Base-by-base conservation (phyloP, 163 green algal genomes). In the Scenedesmus sp. region DNA sequence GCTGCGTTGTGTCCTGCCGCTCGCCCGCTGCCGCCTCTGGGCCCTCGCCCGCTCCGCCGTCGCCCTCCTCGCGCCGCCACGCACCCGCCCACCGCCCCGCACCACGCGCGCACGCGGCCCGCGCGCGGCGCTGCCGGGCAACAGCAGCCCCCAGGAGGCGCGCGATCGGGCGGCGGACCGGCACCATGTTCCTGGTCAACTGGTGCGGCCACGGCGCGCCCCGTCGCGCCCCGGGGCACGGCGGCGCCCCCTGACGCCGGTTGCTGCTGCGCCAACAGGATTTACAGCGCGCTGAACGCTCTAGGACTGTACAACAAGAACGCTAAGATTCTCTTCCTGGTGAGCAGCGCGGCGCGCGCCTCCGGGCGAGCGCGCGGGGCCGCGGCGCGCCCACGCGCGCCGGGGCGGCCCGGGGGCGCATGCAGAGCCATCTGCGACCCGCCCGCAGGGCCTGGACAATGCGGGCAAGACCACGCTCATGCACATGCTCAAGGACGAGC, bases 401-500 rank as follows among this genome's bases (percentile, higher is more conserved):
- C 7, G 39, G 39, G 39, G 7, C 39, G 39, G 6, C 7, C 57
- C 17, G 4, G 17, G n/a, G 9, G 4, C 9, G 9, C 28, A 65
- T 39, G n/a, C 53, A 60, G 14, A 26, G 53, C n/a, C n/a, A n/a
- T n/a, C n/a, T n/a, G n/a, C n/a, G n/a, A n/a, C n/a, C n/a, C n/a
- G n/a, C 39, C 39, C 39, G 39, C 86, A 93, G 89, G 94, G 94
- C 42, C 86, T 98, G 34, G 94, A 98, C 87, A 97, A 98, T 89
- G 93, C 94, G 20, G 97, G 97, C 22, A 99, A 99, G 75, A 99
- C 97, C 20, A 99, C 97, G 11, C 85, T 99, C 42, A 98, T 99
- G 94, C 96, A 99, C 85, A 99, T 99, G 97, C 87, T 99, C 10
- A 99, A 98, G 85, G 96, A 99, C 74, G 95, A 99, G 85, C 87